phyloP scores from a whole-genome alignment of 148 eudicot species.

The Hydrangea macrophylla region DNA sequence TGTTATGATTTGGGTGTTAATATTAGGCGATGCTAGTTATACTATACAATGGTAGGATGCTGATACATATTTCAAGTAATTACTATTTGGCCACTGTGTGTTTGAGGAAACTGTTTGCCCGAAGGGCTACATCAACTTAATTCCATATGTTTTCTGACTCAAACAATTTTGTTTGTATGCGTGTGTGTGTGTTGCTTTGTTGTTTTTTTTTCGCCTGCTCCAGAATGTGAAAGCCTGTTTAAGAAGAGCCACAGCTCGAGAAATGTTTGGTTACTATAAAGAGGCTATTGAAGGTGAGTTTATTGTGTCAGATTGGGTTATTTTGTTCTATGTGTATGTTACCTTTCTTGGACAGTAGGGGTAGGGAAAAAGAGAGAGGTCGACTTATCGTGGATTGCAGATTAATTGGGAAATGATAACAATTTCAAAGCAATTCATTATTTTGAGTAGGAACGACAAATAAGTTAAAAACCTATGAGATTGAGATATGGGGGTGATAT shows the following conservation, averaged over 20 bases:
- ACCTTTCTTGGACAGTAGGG: neutral
- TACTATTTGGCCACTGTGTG: too few relatives aligned
- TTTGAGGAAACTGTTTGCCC: too few relatives aligned
- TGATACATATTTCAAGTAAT: too few relatives aligned
- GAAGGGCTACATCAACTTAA: too few relatives aligned
- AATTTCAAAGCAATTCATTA: too few relatives aligned
- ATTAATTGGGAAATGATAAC: too few relatives aligned
- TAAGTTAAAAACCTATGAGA: too few relatives aligned
- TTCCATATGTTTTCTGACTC: too few relatives aligned
- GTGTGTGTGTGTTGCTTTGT: too few relatives aligned
- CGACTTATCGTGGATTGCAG: neutral
- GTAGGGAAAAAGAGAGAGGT: neutral
- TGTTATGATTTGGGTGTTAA: neutral
- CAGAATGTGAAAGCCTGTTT: slow-evolving; percentile 91
- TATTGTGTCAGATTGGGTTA: neutral
- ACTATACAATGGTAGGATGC: too few relatives aligned
- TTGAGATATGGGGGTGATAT: neutral
- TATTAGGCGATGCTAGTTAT: neutral
- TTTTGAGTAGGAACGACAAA: neutral
- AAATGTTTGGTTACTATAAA: slow-evolving; percentile 79
- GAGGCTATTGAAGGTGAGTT: slow-evolving; percentile 80
- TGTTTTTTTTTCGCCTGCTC: neutral
- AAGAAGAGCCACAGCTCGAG: slow-evolving; percentile 93
- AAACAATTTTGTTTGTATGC: too few relatives aligned
- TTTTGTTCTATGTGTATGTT: neutral